These are phyloP conservation scores for Wakefieldia striispora DNA, from an alignment of 768 basidiomycete species.

Conservation along the genomic window DNA sequence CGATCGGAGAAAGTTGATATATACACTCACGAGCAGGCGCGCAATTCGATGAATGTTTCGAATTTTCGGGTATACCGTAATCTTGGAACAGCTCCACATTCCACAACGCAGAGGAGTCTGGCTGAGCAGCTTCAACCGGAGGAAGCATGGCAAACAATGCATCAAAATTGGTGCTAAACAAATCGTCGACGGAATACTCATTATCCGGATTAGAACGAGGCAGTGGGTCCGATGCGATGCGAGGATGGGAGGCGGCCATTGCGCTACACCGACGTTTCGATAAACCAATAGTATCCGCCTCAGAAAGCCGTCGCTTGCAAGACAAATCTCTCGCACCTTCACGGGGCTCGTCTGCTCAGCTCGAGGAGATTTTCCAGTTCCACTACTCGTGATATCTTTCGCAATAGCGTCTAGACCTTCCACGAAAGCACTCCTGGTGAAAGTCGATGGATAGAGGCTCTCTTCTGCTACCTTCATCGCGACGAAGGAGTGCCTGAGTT, in stretches of 20 bases:
- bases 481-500: slow-evolving; percentile 24
- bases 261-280: slow-evolving; percentile 30
- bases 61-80: slow-evolving; percentile 14
- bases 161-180: slow-evolving; percentile 32
- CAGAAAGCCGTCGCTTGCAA: slow-evolving; percentile 38
- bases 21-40: background rate
- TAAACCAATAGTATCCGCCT: slow-evolving; percentile 14
- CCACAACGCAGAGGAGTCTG: slow-evolving; percentile 25
- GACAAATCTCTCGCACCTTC: background rate
- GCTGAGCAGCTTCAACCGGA: slow-evolving; percentile 17
- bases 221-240: slow-evolving; percentile 32
- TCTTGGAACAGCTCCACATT: slow-evolving; percentile 35
- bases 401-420: slow-evolving; percentile 29
- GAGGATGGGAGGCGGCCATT: slow-evolving; percentile 15
- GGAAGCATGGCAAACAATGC: slow-evolving; percentile 23
- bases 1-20: too few species aligned
- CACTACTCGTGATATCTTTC: slow-evolving; percentile 16
- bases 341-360: too few species aligned
- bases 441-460: slow-evolving; percentile 27
- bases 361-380: too few species aligned
- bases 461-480: slow-evolving; percentile 28
- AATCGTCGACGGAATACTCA: slow-evolving; percentile 31
- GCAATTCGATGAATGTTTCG: background rate
- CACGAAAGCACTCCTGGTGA: slow-evolving; percentile 28
- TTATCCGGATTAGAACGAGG: slow-evolving; percentile 14